Conservation (phyloP, 805 yeast species). For the Teunomyces funiuensis region DNA sequence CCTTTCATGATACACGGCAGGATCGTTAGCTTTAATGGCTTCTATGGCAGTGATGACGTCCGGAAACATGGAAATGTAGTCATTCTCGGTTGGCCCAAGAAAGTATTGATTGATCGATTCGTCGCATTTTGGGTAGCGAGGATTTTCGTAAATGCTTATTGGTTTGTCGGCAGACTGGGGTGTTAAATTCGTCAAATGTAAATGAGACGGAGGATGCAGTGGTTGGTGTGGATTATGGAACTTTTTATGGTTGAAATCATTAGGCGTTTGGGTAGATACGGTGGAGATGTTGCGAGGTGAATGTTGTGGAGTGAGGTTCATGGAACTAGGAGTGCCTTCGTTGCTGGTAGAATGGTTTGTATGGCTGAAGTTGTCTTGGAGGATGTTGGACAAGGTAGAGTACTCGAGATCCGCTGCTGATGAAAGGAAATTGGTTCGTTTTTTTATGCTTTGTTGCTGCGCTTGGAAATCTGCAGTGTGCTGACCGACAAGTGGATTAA, state of each 20-base stretch:
- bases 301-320: constrained; percentile 33
- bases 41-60: constrained; percentile 53
- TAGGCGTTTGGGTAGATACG: constrained; percentile 1
- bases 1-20: constrained; percentile 37
- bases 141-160: constrained; percentile 16
- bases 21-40: constrained; percentile 38
- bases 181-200: constrained; percentile 11
- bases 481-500: too few species aligned
- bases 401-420: constrained; percentile 75
- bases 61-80: constrained; percentile 51
- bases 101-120: constrained; percentile 65
- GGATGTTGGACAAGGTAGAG: constrained; percentile 63
- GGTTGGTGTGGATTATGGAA: not conserved
- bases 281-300: constrained; percentile 24
- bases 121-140: constrained; percentile 49
- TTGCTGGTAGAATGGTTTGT: constrained; percentile 28
- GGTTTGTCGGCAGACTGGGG: constrained; percentile 1
- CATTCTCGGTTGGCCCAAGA: constrained; percentile 52
- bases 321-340: constrained; percentile 40
- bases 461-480: not conserved
- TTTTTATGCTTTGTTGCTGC: constrained; percentile 4
- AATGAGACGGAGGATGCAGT: constrained; percentile 17
- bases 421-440: constrained; percentile 54
- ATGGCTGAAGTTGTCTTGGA: constrained; percentile 45
- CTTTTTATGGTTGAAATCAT: not conserved